A percentile compares a stretch with the other conserved stretches of the same genome.
These are phyloP conservation scores for Sistotremastrum niveocremeum DNA, from an alignment of 768 basidiomycete species.

Conservation along the genomic window DNA sequence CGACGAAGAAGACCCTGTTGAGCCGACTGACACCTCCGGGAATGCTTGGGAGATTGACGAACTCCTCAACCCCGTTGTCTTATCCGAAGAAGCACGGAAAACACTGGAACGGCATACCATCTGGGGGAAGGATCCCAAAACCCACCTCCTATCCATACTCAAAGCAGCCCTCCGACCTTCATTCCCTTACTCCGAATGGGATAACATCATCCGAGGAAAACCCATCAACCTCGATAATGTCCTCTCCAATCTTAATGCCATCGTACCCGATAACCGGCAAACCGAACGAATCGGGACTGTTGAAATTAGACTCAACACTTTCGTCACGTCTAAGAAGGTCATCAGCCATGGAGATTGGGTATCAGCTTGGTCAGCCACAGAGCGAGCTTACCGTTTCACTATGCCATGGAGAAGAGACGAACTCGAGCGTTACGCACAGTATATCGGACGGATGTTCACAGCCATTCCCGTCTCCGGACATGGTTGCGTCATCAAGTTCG, in stretches of 20 bases:
- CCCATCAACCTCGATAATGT: conserved; percentile 19
- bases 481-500: conserved; percentile 16
- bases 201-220: conserved; percentile 13
- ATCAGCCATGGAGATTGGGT: conserved; percentile 13
- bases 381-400: conserved; percentile 10
- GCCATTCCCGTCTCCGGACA: conserved; percentile 4
- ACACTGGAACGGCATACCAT: no score
- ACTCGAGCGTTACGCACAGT: conserved; percentile 13
- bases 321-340: no score
- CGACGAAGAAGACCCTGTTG: no score
- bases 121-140: no score
- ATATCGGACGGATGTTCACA: conserved; percentile 15
- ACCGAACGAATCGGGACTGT: conserved; percentile 1
- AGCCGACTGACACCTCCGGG: no score
- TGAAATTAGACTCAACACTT: not conserved
- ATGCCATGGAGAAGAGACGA: conserved; percentile 16
- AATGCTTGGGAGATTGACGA: no score
- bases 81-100: no score
- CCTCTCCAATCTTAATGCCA: conserved; percentile 9
- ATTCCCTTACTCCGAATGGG: conserved; percentile 16
- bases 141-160: no score
- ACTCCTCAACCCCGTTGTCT: no score
- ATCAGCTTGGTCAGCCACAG: conserved; percentile 10
- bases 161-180: no score
- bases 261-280: conserved; percentile 4